phyloP scores from a whole-genome alignment of 805 yeast species.

The Scheffersomyces lignosus region DNA sequence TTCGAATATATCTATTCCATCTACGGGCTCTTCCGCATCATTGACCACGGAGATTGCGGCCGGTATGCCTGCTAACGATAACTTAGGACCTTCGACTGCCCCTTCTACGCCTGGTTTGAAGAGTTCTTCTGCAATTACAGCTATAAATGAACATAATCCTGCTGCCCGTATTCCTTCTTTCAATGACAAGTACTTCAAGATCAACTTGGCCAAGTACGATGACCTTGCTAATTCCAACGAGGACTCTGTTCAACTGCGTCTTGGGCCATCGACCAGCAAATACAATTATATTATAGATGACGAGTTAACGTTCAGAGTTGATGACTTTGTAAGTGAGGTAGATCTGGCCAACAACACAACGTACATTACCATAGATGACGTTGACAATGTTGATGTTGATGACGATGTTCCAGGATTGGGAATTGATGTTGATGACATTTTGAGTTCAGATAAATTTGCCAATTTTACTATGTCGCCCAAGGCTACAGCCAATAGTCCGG shows the following conservation, averaged over 20 bases:
- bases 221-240: conserved; percentile 17
- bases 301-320: conserved; percentile 35
- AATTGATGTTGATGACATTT: conserved; percentile 43
- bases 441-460: conserved; percentile 40
- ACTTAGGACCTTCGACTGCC: neutral
- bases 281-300: conserved; percentile 29
- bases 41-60: conserved; percentile 1
- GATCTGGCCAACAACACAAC: conserved; percentile 19
- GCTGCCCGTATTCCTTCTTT: conserved; percentile 31
- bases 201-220: conserved; percentile 35
- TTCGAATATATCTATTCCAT: conserved; percentile 24
- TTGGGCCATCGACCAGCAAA: conserved; percentile 16
- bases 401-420: conserved; percentile 42
- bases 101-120: neutral
- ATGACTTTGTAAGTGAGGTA: conserved; percentile 32
- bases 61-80: neutral
- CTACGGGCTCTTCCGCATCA: conserved; percentile 22
- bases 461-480: conserved; percentile 24
- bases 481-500: conserved; percentile 3
- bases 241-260: conserved; percentile 7
- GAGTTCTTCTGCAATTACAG: neutral
- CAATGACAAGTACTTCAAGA: conserved; percentile 35
- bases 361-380: conserved; percentile 21
- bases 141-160: conserved; percentile 12
- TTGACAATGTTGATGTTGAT: conserved; percentile 32